Percentiles rank a stretch among this genome's conserved stretches.
Evolutionary conservation across 257 asterid species (phyloP).

Genomic region (Jasminum sambac): DNA sequence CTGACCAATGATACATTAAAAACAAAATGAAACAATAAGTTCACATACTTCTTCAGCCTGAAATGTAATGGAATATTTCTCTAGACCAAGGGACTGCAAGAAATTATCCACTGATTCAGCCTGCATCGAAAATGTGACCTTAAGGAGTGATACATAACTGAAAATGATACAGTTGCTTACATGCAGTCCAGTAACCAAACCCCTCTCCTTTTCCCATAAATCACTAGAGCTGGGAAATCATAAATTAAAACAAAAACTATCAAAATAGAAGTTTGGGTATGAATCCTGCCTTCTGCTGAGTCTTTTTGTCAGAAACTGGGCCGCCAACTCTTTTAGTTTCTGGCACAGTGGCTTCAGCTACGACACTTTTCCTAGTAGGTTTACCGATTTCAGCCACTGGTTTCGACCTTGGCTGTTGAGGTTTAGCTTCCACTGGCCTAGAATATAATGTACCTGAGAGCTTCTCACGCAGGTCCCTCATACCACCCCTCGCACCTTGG

Average conservation of each 20-base stretch:
- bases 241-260: not conserved
- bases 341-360: slow-evolving; percentile 52
- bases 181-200: not conserved
- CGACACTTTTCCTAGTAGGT: slow-evolving; percentile 60
- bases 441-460: slow-evolving; percentile 70
- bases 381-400: slow-evolving; percentile 60
- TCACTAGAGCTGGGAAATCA: not conserved
- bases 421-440: slow-evolving; percentile 48
- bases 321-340: slow-evolving; percentile 44
- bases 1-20: slow-evolving; percentile 10
- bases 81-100: slow-evolving; percentile 82
- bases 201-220: not conserved
- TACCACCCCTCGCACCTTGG: slow-evolving; percentile 59
- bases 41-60: slow-evolving; percentile 94
- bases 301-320: slow-evolving; percentile 54
- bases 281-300: slow-evolving; percentile 55
- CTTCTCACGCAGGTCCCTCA: slow-evolving; percentile 90
- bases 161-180: not conserved
- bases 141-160: slow-evolving; percentile 15
- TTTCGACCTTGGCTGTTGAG: slow-evolving; percentile 45
- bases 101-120: slow-evolving; percentile 76
- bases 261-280: slow-evolving; percentile 6
- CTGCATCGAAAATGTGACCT: slow-evolving; percentile 46
- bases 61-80: slow-evolving; percentile 83
- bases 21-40: slow-evolving; percentile 21